These are phyloP conservation scores for Cutaneotrichosporon sp. DNA, from an alignment of 1,284 basidiomycete species.

Conservation along the genomic window DNA sequence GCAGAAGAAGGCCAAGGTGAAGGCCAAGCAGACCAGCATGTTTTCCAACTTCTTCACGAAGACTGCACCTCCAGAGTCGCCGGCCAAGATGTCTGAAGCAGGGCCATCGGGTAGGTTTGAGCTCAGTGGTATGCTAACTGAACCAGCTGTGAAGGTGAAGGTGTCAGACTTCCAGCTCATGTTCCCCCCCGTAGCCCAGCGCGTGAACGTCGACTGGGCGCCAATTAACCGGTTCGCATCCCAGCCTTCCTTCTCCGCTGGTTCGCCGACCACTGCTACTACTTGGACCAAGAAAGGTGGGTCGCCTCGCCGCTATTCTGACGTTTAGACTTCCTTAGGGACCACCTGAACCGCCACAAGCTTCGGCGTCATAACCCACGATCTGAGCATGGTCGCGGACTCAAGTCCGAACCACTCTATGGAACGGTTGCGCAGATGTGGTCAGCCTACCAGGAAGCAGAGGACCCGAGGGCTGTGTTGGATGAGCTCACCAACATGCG, in stretches of 20 bases:
- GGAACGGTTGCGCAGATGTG: constrained; percentile 44
- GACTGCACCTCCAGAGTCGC: not conserved
- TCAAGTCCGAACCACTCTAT: constrained; percentile 42
- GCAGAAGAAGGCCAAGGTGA: constrained; percentile 35
- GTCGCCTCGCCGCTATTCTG: not conserved
- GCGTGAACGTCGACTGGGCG: constrained; percentile 39
- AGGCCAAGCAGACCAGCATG: constrained; percentile 38
- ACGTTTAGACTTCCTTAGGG: constrained; percentile 33
- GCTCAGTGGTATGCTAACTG: not conserved
- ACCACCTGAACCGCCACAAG: constrained; percentile 32
- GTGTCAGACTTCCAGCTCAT: constrained; percentile 31
- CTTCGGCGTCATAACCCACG: constrained; percentile 4
- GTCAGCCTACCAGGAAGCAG: constrained; percentile 42
- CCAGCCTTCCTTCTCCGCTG: not conserved
- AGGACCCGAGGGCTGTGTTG: constrained; percentile 47
- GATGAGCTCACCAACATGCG: constrained; percentile 36
- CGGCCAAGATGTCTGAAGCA: not conserved
- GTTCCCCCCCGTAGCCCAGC: constrained; percentile 34
- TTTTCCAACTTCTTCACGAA: constrained; percentile 42
- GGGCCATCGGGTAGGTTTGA: constrained; percentile 27
- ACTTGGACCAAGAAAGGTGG: constrained; percentile 16
- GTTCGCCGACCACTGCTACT: not conserved
- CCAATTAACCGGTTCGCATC: constrained; percentile 29
- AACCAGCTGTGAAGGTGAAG: not conserved
- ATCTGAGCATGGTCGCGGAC: constrained; percentile 26